Percentiles rank a stretch among this genome's conserved stretches.
Evolutionary conservation across 2,329 filamentous ascomycete genomes (phyloP).

Genomic region (Aspergillus sp.): DNA sequence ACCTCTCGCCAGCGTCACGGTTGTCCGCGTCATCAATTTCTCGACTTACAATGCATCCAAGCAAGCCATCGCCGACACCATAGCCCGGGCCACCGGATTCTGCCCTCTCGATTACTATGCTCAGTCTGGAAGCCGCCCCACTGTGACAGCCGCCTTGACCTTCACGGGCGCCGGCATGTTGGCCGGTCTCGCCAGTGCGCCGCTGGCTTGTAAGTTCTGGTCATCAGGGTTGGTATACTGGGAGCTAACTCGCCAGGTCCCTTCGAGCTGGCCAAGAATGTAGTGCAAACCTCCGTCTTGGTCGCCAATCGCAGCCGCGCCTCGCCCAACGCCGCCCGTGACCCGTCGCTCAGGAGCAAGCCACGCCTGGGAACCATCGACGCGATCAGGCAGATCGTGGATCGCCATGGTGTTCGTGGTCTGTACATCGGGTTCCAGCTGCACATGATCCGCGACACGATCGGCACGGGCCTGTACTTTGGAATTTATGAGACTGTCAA

Average conservation of each 20-base stretch:
- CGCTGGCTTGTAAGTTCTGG: slow-evolving; percentile 33
- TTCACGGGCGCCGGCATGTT: slow-evolving; percentile 35
- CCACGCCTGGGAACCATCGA: slow-evolving; percentile 34
- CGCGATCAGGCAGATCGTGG: slow-evolving; percentile 35
- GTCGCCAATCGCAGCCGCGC: slow-evolving; percentile 34
- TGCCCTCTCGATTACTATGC: slow-evolving; percentile 35
- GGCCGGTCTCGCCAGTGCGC: slow-evolving; percentile 33
- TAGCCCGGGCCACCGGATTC: slow-evolving; percentile 32
- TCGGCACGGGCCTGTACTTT: slow-evolving; percentile 40
- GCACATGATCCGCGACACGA: slow-evolving; percentile 36
- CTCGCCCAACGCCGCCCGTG: slow-evolving; percentile 23
- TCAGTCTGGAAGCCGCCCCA: slow-evolving; percentile 33
- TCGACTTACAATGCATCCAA: slow-evolving; percentile 38
- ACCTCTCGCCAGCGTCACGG: slow-evolving; percentile 37
- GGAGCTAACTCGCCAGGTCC: slow-evolving; percentile 25
- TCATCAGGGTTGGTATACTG: not conserved
- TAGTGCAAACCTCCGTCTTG: slow-evolving; percentile 40
- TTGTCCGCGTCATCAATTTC: slow-evolving; percentile 38
- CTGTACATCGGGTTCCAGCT: slow-evolving; percentile 39
- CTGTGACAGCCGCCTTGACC: slow-evolving; percentile 31
- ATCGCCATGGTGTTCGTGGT: slow-evolving; percentile 34
- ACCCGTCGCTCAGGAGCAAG: slow-evolving; percentile 26
- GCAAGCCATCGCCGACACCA: slow-evolving; percentile 29
- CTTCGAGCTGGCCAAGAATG: slow-evolving; percentile 41
- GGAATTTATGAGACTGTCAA: slow-evolving; percentile 40